Base-by-base conservation (phyloP, 768 basidiomycete genomes). In the Suillus clintonianus region DNA sequence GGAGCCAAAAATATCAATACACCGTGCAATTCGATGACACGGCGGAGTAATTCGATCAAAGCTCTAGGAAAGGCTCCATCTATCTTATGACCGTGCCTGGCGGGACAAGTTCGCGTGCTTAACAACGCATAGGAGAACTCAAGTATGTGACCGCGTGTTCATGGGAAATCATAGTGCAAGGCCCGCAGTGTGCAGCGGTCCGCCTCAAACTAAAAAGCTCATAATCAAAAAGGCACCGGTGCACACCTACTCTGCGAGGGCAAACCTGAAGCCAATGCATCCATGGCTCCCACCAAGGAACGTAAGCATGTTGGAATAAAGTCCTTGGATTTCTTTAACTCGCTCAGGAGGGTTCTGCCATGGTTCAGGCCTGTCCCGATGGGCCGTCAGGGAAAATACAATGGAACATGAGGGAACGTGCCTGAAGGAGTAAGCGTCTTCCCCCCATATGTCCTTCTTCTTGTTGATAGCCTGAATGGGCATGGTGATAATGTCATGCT, bases 261-360 rank as follows among this genome's bases (percentile, higher is more conserved):
- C 86, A 68, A 89, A 89, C 68, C 80, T 81, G 71, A 82, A 87
- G 15, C 88, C 85, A 67, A 89, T 87, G 65, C 85, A 86, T 22
- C 85, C 85, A 37, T 87, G 79, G 68, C 83, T 82, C 62, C 85
- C 87, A 63, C 82, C 82, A 39, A 87, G 76, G 72, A 88, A 89
- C 19, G 86, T 86, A 62, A 88, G 65, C 24, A 78, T 82, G 62
- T 84, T 82, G 1, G 82, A 78, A 69, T 82, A 85, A 63, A 89
- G 72, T 30, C 87, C 88, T 41, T 80, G 84, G 39, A 83, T 77
- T 22, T 72, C 75, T 60, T 73, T 74, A 59, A 73, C 76, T 39
- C 74, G 76, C 37, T 71, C 67, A 14, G 80, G 79, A 10, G 74
- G 76, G 34, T 76, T 72, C 57, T 77, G 72, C 86, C 84, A 88